Conservation (phyloP, 495 filamentous ascomycete genomes). For the Aspergillus sclerotiicarbonarius region DNA sequence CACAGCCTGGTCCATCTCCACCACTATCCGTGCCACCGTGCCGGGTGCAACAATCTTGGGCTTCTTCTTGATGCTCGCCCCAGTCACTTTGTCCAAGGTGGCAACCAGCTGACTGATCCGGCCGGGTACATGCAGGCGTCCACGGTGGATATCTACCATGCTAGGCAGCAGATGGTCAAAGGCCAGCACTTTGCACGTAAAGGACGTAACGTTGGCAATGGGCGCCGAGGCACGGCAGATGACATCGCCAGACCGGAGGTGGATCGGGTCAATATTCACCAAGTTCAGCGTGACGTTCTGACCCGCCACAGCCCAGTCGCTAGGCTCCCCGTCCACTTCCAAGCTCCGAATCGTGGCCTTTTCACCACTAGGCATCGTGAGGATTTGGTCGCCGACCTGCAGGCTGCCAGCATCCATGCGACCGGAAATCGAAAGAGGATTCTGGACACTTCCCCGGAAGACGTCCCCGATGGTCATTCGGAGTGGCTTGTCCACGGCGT, state of each 20-base stretch:
- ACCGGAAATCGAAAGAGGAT: slow-evolving; percentile 77
- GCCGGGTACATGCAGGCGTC: slow-evolving; percentile 75
- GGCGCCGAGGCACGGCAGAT: slow-evolving; percentile 68
- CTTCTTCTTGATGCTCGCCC: slow-evolving; percentile 71
- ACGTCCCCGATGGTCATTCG: slow-evolving; percentile 81
- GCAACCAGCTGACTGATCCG: slow-evolving; percentile 68
- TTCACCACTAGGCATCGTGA: slow-evolving; percentile 77
- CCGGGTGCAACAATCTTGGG: slow-evolving; percentile 77
- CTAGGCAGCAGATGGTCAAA: slow-evolving; percentile 88
- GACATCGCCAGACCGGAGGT: slow-evolving; percentile 82
- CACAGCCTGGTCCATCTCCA: slow-evolving; percentile 72
- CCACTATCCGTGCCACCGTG: slow-evolving; percentile 60
- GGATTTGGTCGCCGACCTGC: slow-evolving; percentile 76
- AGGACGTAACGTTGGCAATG: slow-evolving; percentile 63
- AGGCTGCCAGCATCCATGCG: slow-evolving; percentile 81
- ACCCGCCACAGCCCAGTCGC: slow-evolving; percentile 93
- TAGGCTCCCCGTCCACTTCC: slow-evolving; percentile 66
- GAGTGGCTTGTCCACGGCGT: slow-evolving; percentile 74
- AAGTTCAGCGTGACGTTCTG: slow-evolving; percentile 84
- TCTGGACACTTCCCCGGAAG: slow-evolving; percentile 72
- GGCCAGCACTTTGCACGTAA: slow-evolving; percentile 79
- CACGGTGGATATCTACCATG: slow-evolving; percentile 83
- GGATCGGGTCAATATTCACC: slow-evolving; percentile 77
- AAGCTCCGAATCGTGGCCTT: slow-evolving; percentile 75
- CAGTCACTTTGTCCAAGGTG: slow-evolving; percentile 71